These are phyloP conservation scores for Dacryopinax spathularia DNA, from an alignment of 768 basidiomycete species.

Conservation along the genomic window DNA sequence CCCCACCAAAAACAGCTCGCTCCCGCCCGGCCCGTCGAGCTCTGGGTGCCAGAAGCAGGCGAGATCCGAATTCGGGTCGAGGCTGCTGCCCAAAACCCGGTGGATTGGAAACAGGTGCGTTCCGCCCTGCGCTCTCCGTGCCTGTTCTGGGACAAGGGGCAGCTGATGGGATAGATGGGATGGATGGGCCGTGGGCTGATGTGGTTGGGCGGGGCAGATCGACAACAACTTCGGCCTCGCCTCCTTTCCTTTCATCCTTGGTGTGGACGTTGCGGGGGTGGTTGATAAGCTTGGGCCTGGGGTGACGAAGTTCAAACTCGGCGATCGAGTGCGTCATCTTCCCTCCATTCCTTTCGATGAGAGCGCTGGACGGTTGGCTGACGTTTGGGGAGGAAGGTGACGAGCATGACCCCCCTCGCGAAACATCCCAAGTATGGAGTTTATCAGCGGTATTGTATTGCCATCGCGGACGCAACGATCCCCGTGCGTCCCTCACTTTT, in stretches of 20 bases:
- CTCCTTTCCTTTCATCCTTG: slow-evolving; percentile 33
- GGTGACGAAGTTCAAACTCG: slow-evolving; percentile 35
- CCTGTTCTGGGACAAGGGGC: no score
- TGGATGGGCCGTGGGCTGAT: no score
- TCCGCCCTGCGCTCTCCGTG: background rate
- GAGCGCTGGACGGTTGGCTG: no score
- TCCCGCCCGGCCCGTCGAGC: slow-evolving; percentile 6
- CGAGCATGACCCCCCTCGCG: background rate
- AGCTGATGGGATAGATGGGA: no score
- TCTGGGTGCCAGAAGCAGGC: slow-evolving; percentile 3
- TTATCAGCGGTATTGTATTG: slow-evolving; percentile 6
- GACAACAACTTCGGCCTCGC: slow-evolving; percentile 7
- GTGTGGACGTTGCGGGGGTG: slow-evolving; percentile 38
- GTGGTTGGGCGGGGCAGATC: background rate
- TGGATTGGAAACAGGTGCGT: slow-evolving; percentile 31
- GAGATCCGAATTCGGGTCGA: slow-evolving; percentile 10
- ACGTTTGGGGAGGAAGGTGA: slow-evolving; percentile 3
- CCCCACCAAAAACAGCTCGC: slow-evolving; percentile 5
- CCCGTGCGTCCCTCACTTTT: background rate
- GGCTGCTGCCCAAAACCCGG: slow-evolving; percentile 37
- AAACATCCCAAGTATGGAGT: background rate
- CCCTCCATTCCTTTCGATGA: background rate
- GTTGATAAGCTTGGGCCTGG: slow-evolving; percentile 39
- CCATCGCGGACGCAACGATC: background rate
- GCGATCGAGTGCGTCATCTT: slow-evolving; percentile 38